Percentiles rank a stretch among this genome's conserved stretches.
Evolutionary conservation across 768 basidiomycete genomes (phyloP).

Genomic region (Agaricus sinodeliciosus): DNA sequence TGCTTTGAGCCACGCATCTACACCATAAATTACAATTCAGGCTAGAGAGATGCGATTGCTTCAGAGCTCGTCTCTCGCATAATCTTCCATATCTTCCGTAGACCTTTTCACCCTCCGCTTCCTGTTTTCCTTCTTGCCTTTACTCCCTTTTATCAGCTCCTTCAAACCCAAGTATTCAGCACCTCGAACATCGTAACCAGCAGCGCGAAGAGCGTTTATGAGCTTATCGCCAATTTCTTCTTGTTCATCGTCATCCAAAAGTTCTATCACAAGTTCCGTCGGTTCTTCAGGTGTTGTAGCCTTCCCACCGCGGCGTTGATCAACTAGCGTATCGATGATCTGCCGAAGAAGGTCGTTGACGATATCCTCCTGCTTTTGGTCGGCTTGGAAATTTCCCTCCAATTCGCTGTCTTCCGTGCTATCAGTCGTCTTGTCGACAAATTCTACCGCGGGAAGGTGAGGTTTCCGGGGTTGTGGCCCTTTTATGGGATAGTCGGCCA

Average conservation of each 20-base stretch:
- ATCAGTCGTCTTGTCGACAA: conserved; percentile 1
- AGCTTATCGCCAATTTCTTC: conserved; percentile 36
- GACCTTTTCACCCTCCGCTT: conserved; percentile 10
- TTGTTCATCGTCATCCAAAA: conserved; percentile 39
- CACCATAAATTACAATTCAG: conserved; percentile 7
- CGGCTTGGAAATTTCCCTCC: conserved; percentile 1
- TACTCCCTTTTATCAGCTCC: conserved; percentile 6
- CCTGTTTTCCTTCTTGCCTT: conserved; percentile 9
- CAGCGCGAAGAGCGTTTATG: conserved; percentile 44
- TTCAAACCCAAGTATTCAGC: conserved; percentile 5
- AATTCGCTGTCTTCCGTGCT: conserved; percentile 7
- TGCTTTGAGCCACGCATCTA: neutral
- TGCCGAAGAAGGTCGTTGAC: conserved; percentile 31
- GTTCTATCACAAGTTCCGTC: conserved; percentile 35
- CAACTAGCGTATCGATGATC: conserved; percentile 31
- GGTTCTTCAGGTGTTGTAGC: conserved; percentile 2
- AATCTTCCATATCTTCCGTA: neutral
- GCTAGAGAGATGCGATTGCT: neutral
- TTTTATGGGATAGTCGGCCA: conserved; percentile 52
- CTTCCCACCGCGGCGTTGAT: conserved; percentile 14
- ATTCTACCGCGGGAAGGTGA: conserved; percentile 34
- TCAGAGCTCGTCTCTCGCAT: conserved; percentile 4
- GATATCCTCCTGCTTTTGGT: conserved; percentile 21
- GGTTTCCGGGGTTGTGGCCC: conserved; percentile 38
- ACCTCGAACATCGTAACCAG: conserved; percentile 41